Evolutionary conservation across 164 flowering plant species (phyloP).

Genomic region (Chimonanthus salicifolius): DNA sequence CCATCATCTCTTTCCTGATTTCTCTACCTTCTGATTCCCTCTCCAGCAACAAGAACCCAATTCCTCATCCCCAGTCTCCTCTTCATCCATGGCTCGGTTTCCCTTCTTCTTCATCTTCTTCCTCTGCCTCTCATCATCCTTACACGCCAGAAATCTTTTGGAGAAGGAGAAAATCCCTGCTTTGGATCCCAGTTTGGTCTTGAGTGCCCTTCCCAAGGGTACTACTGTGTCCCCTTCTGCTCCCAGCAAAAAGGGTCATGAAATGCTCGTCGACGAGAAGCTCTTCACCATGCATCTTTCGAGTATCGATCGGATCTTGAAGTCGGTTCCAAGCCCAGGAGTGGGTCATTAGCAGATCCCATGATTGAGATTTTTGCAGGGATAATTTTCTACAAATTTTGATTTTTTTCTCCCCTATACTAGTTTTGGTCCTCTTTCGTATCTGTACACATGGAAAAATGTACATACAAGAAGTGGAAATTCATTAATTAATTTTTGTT

Average conservation of each 20-base stretch:
- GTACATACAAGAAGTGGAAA: constrained; percentile 4
- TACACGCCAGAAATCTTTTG: constrained; percentile 8
- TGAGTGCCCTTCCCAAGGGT: constrained; percentile 48
- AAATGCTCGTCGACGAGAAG: constrained; percentile 25
- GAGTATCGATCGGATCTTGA: constrained; percentile 34
- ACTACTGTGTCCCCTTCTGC: constrained; percentile 36
- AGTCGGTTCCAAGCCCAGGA: constrained; percentile 63
- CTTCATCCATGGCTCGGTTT: neutral
- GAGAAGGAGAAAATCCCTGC: constrained; percentile 2
- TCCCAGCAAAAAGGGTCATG: constrained; percentile 49
- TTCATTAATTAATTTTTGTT: neutral
- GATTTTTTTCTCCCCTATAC: neutral
- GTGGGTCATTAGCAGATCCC: constrained; percentile 31
- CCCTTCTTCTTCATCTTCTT: neutral
- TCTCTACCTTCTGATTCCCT: neutral
- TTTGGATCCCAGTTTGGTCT: constrained; percentile 22
- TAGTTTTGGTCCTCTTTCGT: neutral
- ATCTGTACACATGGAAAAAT: neutral
- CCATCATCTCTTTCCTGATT: neutral
- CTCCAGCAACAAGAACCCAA: neutral
- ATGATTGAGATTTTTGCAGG: neutral
- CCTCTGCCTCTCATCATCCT: neutral
- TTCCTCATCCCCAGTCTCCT: neutral
- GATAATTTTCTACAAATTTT: neutral
- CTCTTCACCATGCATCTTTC: constrained; percentile 41